Evolutionary conservation across 148 eudicot species (phyloP).

Genomic region (Fagopyrum homotropicum): DNA sequence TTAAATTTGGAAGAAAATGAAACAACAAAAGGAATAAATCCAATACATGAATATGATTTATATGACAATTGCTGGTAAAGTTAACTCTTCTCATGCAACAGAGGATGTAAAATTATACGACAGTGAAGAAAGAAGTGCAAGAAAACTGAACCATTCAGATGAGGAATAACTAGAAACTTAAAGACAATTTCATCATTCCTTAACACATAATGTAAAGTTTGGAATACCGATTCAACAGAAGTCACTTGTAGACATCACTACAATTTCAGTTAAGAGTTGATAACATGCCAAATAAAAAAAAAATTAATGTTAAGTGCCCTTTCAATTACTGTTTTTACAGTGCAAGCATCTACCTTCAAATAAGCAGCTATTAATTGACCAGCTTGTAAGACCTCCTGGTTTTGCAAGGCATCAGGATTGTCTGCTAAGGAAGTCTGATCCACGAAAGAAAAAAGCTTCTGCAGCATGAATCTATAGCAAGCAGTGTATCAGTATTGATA

Average conservation of each 20-base stretch:
- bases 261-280: neutral
- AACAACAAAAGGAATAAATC: neutral
- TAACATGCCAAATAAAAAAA: neutral
- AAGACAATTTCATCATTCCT: neutral
- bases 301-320: neutral
- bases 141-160: neutral
- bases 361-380: slow-evolving; percentile 81
- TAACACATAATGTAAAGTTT: neutral
- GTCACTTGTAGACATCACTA: neutral
- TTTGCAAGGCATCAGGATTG: slow-evolving; percentile 86
- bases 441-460: slow-evolving; percentile 87
- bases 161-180: neutral
- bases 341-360: slow-evolving; percentile 55
- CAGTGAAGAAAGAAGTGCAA: too few relatives aligned
- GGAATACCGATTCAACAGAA: neutral
- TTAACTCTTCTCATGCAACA: too few relatives aligned
- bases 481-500: slow-evolving; percentile 4
- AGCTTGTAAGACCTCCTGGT: slow-evolving; percentile 82
- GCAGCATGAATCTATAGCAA: slow-evolving; percentile 75
- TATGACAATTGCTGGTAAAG: too few relatives aligned
- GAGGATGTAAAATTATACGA: too few relatives aligned
- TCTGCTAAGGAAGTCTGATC: slow-evolving; percentile 89
- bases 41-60: neutral
- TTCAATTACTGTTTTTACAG: too few relatives aligned
- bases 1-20: neutral